These are phyloP conservation scores for Nigrograna mackinnonii DNA, from an alignment of 2,329 filamentous ascomycete species.

Conservation along the genomic window DNA sequence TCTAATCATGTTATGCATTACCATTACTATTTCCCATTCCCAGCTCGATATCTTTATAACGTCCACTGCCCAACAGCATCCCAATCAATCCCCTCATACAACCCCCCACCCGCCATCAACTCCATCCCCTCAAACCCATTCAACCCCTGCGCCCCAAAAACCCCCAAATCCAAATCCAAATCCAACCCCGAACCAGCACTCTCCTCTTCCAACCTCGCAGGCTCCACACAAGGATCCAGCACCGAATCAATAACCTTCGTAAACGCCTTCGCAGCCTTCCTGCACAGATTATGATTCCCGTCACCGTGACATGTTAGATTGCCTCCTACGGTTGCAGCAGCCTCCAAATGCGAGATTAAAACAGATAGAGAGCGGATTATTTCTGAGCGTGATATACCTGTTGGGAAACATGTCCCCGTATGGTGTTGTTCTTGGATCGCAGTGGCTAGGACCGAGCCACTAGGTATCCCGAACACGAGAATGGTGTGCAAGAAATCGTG, in stretches of 20 bases:
- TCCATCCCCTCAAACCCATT: slow-evolving; percentile 34
- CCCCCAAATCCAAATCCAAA: slow-evolving; percentile 20
- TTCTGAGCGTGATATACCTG: slow-evolving; percentile 34
- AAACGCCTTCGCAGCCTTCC: slow-evolving; percentile 32
- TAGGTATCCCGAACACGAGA: slow-evolving; percentile 32
- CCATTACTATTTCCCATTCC: no score
- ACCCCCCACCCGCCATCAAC: slow-evolving; percentile 13
- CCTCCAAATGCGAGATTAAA: slow-evolving; percentile 44
- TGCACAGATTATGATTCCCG: slow-evolving; percentile 37
- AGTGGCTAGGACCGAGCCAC: slow-evolving; percentile 29
- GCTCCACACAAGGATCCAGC: slow-evolving; percentile 22
- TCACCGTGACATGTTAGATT: slow-evolving; percentile 34
- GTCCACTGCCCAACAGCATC: slow-evolving; percentile 30
- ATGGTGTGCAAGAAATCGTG: slow-evolving; percentile 32
- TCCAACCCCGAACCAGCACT: slow-evolving; percentile 9
- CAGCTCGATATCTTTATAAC: slow-evolving; percentile 9
- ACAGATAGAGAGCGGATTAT: slow-evolving; percentile 45
- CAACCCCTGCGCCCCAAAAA: slow-evolving; percentile 26
- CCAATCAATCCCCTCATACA: slow-evolving; percentile 25
- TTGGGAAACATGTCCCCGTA: slow-evolving; percentile 31
- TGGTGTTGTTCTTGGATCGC: slow-evolving; percentile 30
- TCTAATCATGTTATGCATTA: no score
- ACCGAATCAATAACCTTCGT: slow-evolving; percentile 34
- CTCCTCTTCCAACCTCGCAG: slow-evolving; percentile 13
- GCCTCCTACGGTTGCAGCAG: slow-evolving; percentile 26